Percentiles rank a stretch among this genome's conserved stretches.
phyloP scores from a whole-genome alignment of 352 stramenopile species.

The Globisporangium mamillatum region DNA sequence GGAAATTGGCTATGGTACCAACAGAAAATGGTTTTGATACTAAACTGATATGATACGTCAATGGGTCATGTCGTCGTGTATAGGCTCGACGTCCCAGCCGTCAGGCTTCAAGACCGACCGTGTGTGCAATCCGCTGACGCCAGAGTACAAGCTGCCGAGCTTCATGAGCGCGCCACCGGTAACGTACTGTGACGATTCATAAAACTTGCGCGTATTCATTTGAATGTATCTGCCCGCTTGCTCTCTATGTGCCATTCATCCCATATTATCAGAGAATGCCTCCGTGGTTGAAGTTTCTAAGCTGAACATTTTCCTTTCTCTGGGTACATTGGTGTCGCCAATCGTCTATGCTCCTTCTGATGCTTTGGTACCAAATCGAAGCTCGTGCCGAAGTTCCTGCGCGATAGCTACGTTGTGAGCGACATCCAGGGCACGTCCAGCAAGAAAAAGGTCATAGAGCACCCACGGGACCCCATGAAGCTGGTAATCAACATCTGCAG shows the following conservation, averaged over 20 bases:
- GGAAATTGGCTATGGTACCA: neutral
- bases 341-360: neutral
- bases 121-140: slow-evolving; percentile 56
- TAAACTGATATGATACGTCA: neutral
- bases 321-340: neutral
- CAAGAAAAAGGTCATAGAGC: slow-evolving; percentile 36
- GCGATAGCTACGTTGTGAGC: slow-evolving; percentile 69
- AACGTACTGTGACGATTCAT: neutral
- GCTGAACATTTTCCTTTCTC: neutral
- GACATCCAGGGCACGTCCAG: slow-evolving; percentile 69
- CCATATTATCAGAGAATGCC: neutral
- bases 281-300: neutral
- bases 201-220: neutral
- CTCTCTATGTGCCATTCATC: slow-evolving; percentile 2
- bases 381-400: slow-evolving; percentile 57
- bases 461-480: slow-evolving; percentile 46
- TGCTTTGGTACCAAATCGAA: slow-evolving; percentile 9
- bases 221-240: neutral
- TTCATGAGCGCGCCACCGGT: slow-evolving; percentile 45
- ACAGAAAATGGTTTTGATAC: neutral
- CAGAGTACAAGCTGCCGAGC: slow-evolving; percentile 58
- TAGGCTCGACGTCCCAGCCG: slow-evolving; percentile 34
- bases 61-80: neutral
- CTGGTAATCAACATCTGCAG: slow-evolving; percentile 23
- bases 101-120: slow-evolving; percentile 64